phyloP scores from a whole-genome alignment of 2,329 filamentous ascomycete genomes.

The Venturia nashicola region DNA sequence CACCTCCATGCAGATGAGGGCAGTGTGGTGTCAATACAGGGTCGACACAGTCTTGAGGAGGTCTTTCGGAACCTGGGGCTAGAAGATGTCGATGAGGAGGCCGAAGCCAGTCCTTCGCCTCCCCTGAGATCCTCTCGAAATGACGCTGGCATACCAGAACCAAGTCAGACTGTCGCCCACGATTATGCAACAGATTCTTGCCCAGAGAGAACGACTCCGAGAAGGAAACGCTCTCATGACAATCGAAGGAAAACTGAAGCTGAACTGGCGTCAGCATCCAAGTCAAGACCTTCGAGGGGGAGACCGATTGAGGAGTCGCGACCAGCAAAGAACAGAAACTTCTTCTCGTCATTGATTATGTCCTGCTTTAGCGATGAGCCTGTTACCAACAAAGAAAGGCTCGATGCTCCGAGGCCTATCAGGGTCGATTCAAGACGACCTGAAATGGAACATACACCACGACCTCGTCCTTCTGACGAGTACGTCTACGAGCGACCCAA shows the following conservation, averaged over 20 bases:
- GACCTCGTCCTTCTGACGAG: not conserved
- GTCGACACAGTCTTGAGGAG: slow-evolving; percentile 8
- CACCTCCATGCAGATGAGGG: slow-evolving; percentile 17
- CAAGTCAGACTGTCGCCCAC: not conserved
- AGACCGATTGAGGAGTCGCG: not conserved
- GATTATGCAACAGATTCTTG: not conserved
- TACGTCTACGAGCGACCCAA: not conserved
- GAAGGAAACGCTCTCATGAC: not conserved
- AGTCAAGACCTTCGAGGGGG: not conserved
- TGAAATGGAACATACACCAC: not conserved
- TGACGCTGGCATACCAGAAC: slow-evolving; percentile 1
- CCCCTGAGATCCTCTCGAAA: not conserved
- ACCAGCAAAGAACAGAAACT: not conserved
- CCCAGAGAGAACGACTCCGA: not conserved
- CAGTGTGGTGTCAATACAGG: slow-evolving; percentile 6
- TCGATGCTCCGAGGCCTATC: not conserved
- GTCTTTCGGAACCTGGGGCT: slow-evolving; percentile 7
- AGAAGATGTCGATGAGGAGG: slow-evolving; percentile 10
- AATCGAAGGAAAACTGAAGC: not conserved
- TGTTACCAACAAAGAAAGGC: not conserved
- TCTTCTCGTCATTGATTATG: not conserved
- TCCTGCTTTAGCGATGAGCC: not conserved
- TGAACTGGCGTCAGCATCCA: not conserved
- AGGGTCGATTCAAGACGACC: not conserved
- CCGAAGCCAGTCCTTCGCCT: not conserved